Evolutionary conservation across 2,329 filamentous ascomycete genomes (phyloP), one percentile per base, ranked within the genome.

Genomic region (Kalmusia sp.): DNA sequence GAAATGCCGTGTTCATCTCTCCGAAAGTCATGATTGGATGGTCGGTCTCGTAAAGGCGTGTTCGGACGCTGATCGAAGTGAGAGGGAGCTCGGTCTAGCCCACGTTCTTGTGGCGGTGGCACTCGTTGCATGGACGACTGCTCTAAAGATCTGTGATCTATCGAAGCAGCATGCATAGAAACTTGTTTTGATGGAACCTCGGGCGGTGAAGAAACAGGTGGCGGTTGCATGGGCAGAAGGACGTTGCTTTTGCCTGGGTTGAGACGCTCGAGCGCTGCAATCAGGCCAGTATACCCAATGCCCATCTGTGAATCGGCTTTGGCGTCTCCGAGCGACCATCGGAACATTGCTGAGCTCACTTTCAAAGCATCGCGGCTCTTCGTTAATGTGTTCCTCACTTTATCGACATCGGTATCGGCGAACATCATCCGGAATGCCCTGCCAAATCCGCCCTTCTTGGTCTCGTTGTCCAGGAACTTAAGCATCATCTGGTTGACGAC

Each of bases 281-380:
- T 83, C 6, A 90, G 79, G 4, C 86, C 86, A 1, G 86, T 86
- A 64, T 88, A 90, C 37, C 87, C 87, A 39, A 88, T 87, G 15
- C 86, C 85, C 35, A 84, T 80, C 11, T 84, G 80, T 14, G 82
- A 81, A 59, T 88, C 85, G 14, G 83, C 81, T 65, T 82, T 84
- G 17, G 79, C 78, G 21, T 72, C 69, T 25, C 85, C 85, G 3
- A 89, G 76, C 17, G 82, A 84, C 85, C 86, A 89, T 59, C 87
- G 82, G 69, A 89, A 85, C 62, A 87, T 81, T 38, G 86, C 77
- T 6, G 84, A 82, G 64, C 84, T 87, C 78, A 88, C 85, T 61
- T 82, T 82, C 43, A 90, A 72, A 2, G 84, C 81, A 60, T 89
- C 86, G 8, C 83, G 80, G 11, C 82, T 87, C 67, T 80, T 84